Conservation (phyloP, 2,329 filamentous ascomycete genomes). For the Arachnomyces sp. region DNA sequence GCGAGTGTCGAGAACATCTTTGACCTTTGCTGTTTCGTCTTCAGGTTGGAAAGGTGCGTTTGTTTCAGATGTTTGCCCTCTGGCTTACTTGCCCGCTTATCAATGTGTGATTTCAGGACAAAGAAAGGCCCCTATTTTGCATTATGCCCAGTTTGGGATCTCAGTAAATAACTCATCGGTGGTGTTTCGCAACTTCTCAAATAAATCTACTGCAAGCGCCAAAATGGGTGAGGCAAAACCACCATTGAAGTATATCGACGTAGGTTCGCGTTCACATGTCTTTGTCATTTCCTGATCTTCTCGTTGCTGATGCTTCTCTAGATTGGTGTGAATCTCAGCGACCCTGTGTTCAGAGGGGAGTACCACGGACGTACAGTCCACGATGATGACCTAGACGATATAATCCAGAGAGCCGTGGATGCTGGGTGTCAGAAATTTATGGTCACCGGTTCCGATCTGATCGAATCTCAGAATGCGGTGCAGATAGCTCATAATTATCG, state of each 20-base stretch:
- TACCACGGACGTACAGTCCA: slow-evolving; percentile 70
- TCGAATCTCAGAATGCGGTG: slow-evolving; percentile 67
- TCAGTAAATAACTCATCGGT: slow-evolving; percentile 2
- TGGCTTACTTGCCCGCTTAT: too few relatives aligned
- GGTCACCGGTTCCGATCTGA: slow-evolving; percentile 82
- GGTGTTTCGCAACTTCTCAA: slow-evolving; percentile 5
- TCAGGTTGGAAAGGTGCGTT: too few relatives aligned
- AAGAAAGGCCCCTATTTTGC: too few relatives aligned
- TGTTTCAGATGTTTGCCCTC: too few relatives aligned
- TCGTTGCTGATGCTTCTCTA: slow-evolving; percentile 21
- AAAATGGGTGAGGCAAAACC: slow-evolving; percentile 29
- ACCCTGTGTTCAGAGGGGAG: slow-evolving; percentile 77
- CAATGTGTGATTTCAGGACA: too few relatives aligned
- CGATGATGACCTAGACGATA: slow-evolving; percentile 45
- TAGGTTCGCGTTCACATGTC: slow-evolving; percentile 20
- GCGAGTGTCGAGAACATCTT: too few relatives aligned
- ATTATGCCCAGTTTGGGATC: too few relatives aligned
- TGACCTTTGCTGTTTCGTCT: too few relatives aligned
- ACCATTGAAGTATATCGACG: slow-evolving; percentile 41
- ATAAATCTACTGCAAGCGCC: slow-evolving; percentile 1
- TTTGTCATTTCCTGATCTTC: slow-evolving; percentile 1
- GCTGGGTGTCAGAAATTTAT: slow-evolving; percentile 85
- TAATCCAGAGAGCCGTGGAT: slow-evolving; percentile 69
- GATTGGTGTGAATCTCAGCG: slow-evolving; percentile 92
- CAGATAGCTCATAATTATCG: slow-evolving; percentile 66